phyloP scores from a whole-genome alignment of 2,329 filamentous ascomycete genomes.

The Berkeleyomyces basicola region DNA sequence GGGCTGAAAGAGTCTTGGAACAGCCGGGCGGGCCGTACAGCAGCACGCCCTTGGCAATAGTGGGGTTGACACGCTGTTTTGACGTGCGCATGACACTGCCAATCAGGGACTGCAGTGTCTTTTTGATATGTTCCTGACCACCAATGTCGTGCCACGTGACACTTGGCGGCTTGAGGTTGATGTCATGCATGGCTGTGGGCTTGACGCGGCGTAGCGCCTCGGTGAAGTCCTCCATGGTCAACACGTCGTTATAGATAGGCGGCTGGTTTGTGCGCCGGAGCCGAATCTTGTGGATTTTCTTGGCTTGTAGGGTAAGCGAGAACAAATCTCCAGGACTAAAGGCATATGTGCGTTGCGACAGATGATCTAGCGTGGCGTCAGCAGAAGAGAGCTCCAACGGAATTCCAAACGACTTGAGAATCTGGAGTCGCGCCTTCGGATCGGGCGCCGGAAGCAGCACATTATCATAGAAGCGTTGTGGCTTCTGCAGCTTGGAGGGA shows the following conservation, averaged over 20 bases:
- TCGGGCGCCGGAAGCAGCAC: slow-evolving; percentile 68
- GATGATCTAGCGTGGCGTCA: slow-evolving; percentile 36
- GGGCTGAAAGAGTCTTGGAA: slow-evolving; percentile 83
- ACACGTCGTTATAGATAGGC: slow-evolving; percentile 35
- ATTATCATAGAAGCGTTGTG: slow-evolving; percentile 46
- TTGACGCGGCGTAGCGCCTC: slow-evolving; percentile 51
- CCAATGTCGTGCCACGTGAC: slow-evolving; percentile 79
- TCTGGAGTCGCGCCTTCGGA: slow-evolving; percentile 50
- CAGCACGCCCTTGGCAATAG: slow-evolving; percentile 64
- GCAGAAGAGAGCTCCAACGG: slow-evolving; percentile 30
- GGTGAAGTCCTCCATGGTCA: slow-evolving; percentile 34
- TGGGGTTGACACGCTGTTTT: slow-evolving; percentile 26
- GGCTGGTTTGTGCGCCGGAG: slow-evolving; percentile 16
- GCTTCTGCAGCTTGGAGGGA: slow-evolving; percentile 48
- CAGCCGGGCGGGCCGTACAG: slow-evolving; percentile 88
- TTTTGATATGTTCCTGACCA: slow-evolving; percentile 63
- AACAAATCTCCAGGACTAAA: slow-evolving; percentile 66
- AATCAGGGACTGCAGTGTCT: slow-evolving; percentile 36
- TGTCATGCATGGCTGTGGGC: slow-evolving; percentile 75
- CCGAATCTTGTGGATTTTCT: slow-evolving; percentile 20
- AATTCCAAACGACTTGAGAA: slow-evolving; percentile 45
- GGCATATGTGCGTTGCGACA: slow-evolving; percentile 68
- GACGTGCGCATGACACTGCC: slow-evolving; percentile 14
- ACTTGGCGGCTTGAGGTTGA: slow-evolving; percentile 75
- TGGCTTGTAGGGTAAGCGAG: slow-evolving; percentile 35